These are phyloP conservation scores for Leccinum rimulosum DNA, from an alignment of 768 basidiomycete species.

Conservation along the genomic window DNA sequence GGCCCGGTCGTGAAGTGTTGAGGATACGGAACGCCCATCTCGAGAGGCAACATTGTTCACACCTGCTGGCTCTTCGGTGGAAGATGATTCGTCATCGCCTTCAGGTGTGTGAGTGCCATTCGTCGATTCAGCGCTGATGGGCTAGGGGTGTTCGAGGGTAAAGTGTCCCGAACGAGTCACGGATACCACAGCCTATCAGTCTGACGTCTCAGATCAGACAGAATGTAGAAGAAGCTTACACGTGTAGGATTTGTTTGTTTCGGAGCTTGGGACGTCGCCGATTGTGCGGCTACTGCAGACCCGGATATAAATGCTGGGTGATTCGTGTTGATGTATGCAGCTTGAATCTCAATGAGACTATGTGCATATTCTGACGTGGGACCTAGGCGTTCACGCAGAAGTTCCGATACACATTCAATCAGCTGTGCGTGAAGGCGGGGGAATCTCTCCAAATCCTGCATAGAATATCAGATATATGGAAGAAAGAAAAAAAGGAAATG, in stretches of 20 bases:
- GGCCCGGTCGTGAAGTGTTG: slow-evolving; percentile 72
- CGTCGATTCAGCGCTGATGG: slow-evolving; percentile 59
- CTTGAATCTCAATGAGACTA: slow-evolving; percentile 94
- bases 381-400: slow-evolving; percentile 90
- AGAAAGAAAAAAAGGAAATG: background rate
- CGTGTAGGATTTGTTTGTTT: slow-evolving; percentile 46
- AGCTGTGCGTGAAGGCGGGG: slow-evolving; percentile 90
- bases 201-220: slow-evolving; percentile 5
- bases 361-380: slow-evolving; percentile 97
- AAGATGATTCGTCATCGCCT: slow-evolving; percentile 61
- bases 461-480: slow-evolving; percentile 12
- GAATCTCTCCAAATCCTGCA: slow-evolving; percentile 92
- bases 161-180: slow-evolving; percentile 12
- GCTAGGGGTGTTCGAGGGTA: slow-evolving; percentile 38
- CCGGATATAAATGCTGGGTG: slow-evolving; percentile 92
- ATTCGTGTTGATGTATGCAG: slow-evolving; percentile 99
- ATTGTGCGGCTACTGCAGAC: slow-evolving; percentile 60
- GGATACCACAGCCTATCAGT: slow-evolving; percentile 15
- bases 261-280: slow-evolving; percentile 40
- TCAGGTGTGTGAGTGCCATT: slow-evolving; percentile 51
- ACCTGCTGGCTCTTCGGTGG: slow-evolving; percentile 53
- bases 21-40: slow-evolving; percentile 70
- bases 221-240: slow-evolving; percentile 39
- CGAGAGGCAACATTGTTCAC: slow-evolving; percentile 54
- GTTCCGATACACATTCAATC: slow-evolving; percentile 95